A percentile compares a stretch with the other conserved stretches of the same genome.
phyloP scores from a whole-genome alignment of 202 grass and related monocot genomes.

The Cymbopogon flexuosus region DNA sequence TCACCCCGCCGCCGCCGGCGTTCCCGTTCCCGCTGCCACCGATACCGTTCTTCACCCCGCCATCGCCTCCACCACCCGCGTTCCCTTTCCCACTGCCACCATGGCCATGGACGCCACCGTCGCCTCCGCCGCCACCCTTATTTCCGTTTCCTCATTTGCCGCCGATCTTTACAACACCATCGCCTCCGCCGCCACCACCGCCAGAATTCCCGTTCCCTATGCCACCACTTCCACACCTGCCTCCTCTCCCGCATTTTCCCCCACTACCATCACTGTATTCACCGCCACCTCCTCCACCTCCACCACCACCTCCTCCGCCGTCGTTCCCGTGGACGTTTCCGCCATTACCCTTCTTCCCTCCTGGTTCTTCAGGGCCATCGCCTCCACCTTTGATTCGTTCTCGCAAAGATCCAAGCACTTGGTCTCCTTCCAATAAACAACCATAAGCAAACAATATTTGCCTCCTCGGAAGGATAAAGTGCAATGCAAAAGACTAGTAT shows the following conservation, averaged over 20 bases:
- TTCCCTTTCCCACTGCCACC: constrained; percentile 40
- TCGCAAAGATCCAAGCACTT: constrained; percentile 40
- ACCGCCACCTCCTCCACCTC: constrained; percentile 37
- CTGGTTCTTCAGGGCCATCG: constrained; percentile 35
- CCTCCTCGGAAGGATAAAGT: neutral
- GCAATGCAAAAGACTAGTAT: neutral
- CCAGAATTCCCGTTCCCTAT: constrained; percentile 31
- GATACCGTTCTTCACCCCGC: constrained; percentile 41
- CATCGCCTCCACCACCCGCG: constrained; percentile 37
- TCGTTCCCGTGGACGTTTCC: constrained; percentile 51
- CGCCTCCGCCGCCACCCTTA: too few species aligned
- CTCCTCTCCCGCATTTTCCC: constrained; percentile 35
- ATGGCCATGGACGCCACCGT: neutral
- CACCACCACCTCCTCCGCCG: constrained; percentile 42
- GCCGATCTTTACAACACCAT: constrained; percentile 40
- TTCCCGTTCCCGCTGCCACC: constrained; percentile 54
- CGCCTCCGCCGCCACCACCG: constrained; percentile 29
- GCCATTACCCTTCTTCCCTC: constrained; percentile 47
- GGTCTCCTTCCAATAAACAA: constrained; percentile 21
- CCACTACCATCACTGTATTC: constrained; percentile 36
- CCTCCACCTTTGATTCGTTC: constrained; percentile 26
- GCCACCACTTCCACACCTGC: constrained; percentile 34
- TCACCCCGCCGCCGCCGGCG: constrained; percentile 35
- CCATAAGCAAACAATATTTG: constrained; percentile 16
- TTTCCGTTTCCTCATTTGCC: constrained; percentile 23